Evolutionary conservation across 306 rosid genomes (phyloP).

Genomic region (Trifolium fragiferum): DNA sequence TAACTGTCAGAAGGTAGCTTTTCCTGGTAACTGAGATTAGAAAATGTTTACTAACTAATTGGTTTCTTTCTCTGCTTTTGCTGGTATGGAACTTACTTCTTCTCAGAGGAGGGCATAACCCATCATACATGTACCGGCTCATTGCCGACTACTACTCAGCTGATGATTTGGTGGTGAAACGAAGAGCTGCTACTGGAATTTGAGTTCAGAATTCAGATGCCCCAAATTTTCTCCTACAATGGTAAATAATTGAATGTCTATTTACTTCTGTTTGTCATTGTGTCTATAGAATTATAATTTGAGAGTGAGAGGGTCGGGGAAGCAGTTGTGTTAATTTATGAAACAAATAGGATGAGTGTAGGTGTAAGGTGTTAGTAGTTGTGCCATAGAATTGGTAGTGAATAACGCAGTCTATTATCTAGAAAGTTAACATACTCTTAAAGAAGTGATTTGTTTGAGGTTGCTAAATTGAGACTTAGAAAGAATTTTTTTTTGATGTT

Average conservation of each 20-base stretch:
- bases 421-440: background rate
- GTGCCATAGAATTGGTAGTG: background rate
- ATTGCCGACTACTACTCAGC: constrained; percentile 96
- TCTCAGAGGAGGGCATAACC: constrained; percentile 94
- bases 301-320: constrained; percentile 25
- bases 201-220: constrained; percentile 58
- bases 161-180: constrained; percentile 86
- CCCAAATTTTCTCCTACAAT: constrained; percentile 38
- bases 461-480: background rate
- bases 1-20: constrained; percentile 16
- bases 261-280: background rate
- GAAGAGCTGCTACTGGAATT: constrained; percentile 58
- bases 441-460: background rate
- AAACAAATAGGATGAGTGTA: constrained; percentile 8
- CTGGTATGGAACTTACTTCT: constrained; percentile 40
- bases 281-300: background rate
- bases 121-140: constrained; percentile 96
- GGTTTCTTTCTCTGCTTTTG: constrained; percentile 30
- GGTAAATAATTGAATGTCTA: constrained; percentile 44
- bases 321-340: constrained; percentile 23
- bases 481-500: too few species aligned
- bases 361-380: background rate
- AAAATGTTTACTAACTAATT: constrained; percentile 32
- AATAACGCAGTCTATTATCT: background rate
- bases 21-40: constrained; percentile 8